A percentile compares a stretch with the other conserved stretches of the same genome.
Evolutionary conservation across 108 stramenopile genomes (phyloP).

Genomic region (Asterionellopsis glacialis): DNA sequence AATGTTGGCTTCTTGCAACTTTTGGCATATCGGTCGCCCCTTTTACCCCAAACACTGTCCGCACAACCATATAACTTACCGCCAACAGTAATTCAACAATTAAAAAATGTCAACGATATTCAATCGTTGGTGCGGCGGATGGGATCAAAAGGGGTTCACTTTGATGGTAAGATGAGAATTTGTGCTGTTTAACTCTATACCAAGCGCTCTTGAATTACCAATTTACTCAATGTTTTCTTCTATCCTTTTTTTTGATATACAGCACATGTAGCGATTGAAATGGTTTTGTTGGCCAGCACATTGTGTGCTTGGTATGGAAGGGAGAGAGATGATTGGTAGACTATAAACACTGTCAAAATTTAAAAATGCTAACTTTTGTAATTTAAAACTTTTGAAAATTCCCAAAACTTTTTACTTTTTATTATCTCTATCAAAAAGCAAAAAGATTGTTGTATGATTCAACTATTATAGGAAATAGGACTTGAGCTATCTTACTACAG

Average conservation of each 20-base stretch:
- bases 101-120: slow-evolving; percentile 27
- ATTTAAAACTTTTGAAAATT: no score
- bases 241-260: no score
- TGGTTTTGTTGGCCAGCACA: slow-evolving; percentile 22
- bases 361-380: no score
- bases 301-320: slow-evolving; percentile 21
- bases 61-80: slow-evolving; percentile 25
- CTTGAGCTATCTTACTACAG: no score
- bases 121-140: slow-evolving; percentile 27
- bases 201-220: no score
- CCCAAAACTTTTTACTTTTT: no score
- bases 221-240: no score
- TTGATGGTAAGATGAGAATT: slow-evolving; percentile 22
- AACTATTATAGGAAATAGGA: no score
- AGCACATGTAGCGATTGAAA: slow-evolving; percentile 25
- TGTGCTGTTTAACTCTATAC: no score
- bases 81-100: slow-evolving; percentile 9
- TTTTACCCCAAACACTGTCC: slow-evolving; percentile 9
- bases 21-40: slow-evolving; percentile 15
- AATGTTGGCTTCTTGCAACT: slow-evolving; percentile 21
- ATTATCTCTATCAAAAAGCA: no score
- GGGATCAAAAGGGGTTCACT: slow-evolving; percentile 22
- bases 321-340: background rate
- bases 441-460: no score
- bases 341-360: no score